These are phyloP conservation scores for Abortiporus biennis DNA, from an alignment of 1,284 basidiomycete species.

Conservation along the genomic window DNA sequence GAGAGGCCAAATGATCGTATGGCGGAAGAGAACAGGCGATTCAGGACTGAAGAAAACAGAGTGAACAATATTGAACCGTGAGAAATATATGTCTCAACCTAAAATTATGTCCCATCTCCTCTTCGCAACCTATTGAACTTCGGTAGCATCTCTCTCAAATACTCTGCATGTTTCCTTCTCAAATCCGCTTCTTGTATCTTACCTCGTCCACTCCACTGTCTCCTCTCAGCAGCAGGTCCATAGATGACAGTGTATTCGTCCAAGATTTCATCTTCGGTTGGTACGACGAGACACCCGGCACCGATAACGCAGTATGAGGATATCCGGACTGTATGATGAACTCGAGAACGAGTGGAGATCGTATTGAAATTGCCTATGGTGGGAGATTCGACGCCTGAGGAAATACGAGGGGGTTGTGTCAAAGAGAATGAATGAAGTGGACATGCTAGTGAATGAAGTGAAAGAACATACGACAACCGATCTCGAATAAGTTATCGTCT, in stretches of 20 bases:
- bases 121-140: slow-evolving; percentile 70
- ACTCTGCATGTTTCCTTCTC: slow-evolving; percentile 84
- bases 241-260: slow-evolving; percentile 86
- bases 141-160: slow-evolving; percentile 84
- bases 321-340: slow-evolving; percentile 75
- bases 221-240: slow-evolving; percentile 65
- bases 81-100: background rate
- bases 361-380: slow-evolving; percentile 82
- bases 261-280: slow-evolving; percentile 69
- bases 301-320: slow-evolving; percentile 80
- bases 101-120: slow-evolving; percentile 11
- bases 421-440: slow-evolving; percentile 1
- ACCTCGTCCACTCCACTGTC: slow-evolving; percentile 84
- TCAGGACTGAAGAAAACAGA: no score
- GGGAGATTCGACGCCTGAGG: slow-evolving; percentile 83
- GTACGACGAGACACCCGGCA: slow-evolving; percentile 69
- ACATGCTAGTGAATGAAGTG: background rate
- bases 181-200: slow-evolving; percentile 80
- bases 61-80: no score
- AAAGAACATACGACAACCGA: slow-evolving; percentile 70
- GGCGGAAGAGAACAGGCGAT: no score
- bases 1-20: no score
- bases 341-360: slow-evolving; percentile 73
- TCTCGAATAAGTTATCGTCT: slow-evolving; percentile 89
- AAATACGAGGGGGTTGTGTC: no score